phyloP scores from a whole-genome alignment of 1,284 basidiomycete genomes.

The Schizophyllum commune region DNA sequence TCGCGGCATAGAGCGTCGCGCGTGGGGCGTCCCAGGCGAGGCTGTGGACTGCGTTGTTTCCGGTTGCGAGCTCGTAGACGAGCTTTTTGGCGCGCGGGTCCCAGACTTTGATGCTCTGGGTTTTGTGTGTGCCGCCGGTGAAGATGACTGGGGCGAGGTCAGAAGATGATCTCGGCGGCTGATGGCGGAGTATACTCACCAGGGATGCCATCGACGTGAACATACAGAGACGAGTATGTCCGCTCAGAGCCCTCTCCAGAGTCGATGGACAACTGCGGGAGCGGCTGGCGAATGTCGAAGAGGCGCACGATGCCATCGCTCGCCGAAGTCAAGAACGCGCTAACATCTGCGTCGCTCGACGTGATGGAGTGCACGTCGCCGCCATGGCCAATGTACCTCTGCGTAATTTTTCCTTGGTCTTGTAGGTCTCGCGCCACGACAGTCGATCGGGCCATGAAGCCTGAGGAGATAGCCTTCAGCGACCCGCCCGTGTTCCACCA shows the following conservation, averaged over 20 bases:
- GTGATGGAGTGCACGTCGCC: constrained; percentile 23
- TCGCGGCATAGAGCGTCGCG: constrained; percentile 27
- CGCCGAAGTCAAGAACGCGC: constrained; percentile 27
- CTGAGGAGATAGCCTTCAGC: constrained; percentile 4
- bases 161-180: too few relatives aligned
- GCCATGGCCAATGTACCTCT: constrained; percentile 31
- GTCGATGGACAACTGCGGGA: constrained; percentile 14
- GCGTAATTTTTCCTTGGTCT: constrained; percentile 18
- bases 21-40: constrained; percentile 27
- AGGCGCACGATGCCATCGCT: constrained; percentile 31
- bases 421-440: constrained; percentile 16
- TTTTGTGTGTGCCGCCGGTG: constrained; percentile 16
- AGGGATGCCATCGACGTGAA: constrained; percentile 8
- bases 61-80: constrained; percentile 34
- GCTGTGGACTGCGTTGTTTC: constrained; percentile 28
- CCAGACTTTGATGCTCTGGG: constrained; percentile 29
- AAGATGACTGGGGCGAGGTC: constrained; percentile 21
- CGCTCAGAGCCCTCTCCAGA: neutral
- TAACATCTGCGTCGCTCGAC: constrained; percentile 25
- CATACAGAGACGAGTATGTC: constrained; percentile 1
- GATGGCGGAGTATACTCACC: too few relatives aligned
- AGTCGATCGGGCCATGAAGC: constrained; percentile 18
- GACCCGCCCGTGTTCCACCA: neutral
- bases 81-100: constrained; percentile 27
- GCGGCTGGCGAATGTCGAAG: constrained; percentile 26